These are phyloP conservation scores for Kalaharituber pfeilii DNA, from an alignment of 2,329 filamentous ascomycete genomes.

Conservation along the genomic window DNA sequence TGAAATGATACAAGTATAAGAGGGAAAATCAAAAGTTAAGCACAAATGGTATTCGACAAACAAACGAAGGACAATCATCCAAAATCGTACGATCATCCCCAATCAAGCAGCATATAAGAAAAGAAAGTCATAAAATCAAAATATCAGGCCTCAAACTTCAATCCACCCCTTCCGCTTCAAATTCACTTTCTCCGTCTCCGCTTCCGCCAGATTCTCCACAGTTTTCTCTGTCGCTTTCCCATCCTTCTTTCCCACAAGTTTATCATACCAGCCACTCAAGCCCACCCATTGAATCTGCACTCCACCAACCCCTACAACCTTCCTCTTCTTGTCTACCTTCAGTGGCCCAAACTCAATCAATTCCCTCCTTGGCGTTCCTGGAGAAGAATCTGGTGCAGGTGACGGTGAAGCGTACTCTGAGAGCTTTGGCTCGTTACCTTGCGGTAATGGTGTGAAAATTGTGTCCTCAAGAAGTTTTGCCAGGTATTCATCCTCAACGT, in stretches of 20 bases:
- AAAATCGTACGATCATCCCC: no score
- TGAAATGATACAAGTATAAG: no score
- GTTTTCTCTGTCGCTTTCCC: neutral
- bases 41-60: no score
- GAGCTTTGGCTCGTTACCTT: neutral
- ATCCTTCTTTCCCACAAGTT: neutral
- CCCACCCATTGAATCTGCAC: slow-evolving; percentile 1
- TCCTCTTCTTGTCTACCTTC: slow-evolving; percentile 1
- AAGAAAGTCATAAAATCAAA: neutral
- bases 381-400: neutral
- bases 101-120: neutral
- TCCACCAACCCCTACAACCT: neutral
- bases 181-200: neutral
- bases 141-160: neutral
- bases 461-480: neutral
- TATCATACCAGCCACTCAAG: neutral
- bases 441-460: neutral
- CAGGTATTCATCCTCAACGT: neutral
- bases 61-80: no score
- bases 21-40: no score
- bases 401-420: neutral
- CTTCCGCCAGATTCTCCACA: neutral
- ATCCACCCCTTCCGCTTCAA: neutral
- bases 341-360: neutral
- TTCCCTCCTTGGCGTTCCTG: neutral